Evolutionary conservation across 2,329 filamentous ascomycete genomes (phyloP), one percentile per base, ranked within the genome.

Genomic region (Microsporum ferrugineum): DNA sequence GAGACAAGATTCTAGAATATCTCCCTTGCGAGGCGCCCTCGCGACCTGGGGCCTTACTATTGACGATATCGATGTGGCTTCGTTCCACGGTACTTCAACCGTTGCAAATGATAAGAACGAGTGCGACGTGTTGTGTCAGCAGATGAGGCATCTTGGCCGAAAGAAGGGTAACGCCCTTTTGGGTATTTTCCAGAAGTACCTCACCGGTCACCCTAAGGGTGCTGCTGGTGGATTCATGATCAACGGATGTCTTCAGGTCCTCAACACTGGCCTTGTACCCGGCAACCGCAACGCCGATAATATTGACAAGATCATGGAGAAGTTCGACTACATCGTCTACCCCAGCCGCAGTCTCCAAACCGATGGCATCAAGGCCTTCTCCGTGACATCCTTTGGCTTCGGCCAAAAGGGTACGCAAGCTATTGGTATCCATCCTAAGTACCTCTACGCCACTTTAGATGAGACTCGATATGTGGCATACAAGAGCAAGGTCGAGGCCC

Each of bases 71-170:
- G 88, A 82, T 68, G 91, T 99, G 65, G 92, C 94, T 14, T 97
- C 94, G 12, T 97, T 97, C 89, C 94, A 99, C 80, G 94, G 94
- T 70, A 99, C 94, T 45, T 97, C 94, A 0, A 99, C 94, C 66
- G 91, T 95, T 72, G 94, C 94, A 68, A 99, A 99, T 76, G 94
- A 99, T 81, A 97, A 97, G 86, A 99, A 99, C 77, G 94, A 99
- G 76, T 97, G 94, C 17, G 91, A 91, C 60, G 94, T 96, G 71
- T 88, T 99, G 69, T 96, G 92, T 81, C 86, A 96, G 75, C 95
- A 99, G 78, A 85, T 99, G 76, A 86, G 87, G 68, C 95, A 99
- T 73, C 86, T 99, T 59, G 94, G 94, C 66, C 89, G 94, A 69
- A 88, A 87, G 77, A 96, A 96, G 85, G 94, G 95, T 71, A 99